Evolutionary conservation across 2,329 filamentous ascomycete species (phyloP), one percentile per base, ranked within the genome.

Genomic region (Botrytis pseudocinerea): DNA sequence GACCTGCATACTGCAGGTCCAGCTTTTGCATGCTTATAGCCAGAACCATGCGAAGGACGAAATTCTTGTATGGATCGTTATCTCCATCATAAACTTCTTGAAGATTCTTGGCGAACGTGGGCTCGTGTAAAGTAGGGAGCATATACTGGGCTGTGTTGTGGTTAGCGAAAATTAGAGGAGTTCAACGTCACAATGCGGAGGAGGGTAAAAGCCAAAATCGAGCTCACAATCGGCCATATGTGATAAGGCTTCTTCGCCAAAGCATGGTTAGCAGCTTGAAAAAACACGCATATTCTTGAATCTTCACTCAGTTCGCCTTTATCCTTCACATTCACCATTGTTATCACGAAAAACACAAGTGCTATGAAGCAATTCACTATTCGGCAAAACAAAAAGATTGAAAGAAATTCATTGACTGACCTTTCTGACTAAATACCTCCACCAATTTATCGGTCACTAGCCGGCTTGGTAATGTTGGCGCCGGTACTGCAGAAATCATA

Each of bases 1-100:
- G 85, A 38, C 95, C 95, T n/a, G 95, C 94, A 82, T 96, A 98
- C 76, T 93, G 91, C 0, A 91, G 89, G 80, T 95, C 93, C 79
- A 98, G 87, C 82, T 97, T 97, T 82, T 98, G 95, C 82, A 98
- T 88, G 81, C 94, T 95, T 79, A 98, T 97, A 44, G 96, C 95
- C 79, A 98, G 90, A 70, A 98, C 93, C 89, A 98, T 95, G 73
- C 93, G 91, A 69, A 97, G 85, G 62, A 95, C 89, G 79, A 98
- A 98, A 78, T 96, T 94, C 80, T 95, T 91, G 81, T 95, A 95
- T 0, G 94, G 87, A 77, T 97, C 93, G 8, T 84, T 87, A 71
- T 90, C 91, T 68, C 92, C 92, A 75, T 88, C 86, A 80, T 95
- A 97, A 6, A 97, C 94, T 44, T 92, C 91, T 72, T 97, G 89